These are phyloP conservation scores for Mallotus japonicus DNA, from an alignment of 441 rosid genomes.

Conservation along the genomic window DNA sequence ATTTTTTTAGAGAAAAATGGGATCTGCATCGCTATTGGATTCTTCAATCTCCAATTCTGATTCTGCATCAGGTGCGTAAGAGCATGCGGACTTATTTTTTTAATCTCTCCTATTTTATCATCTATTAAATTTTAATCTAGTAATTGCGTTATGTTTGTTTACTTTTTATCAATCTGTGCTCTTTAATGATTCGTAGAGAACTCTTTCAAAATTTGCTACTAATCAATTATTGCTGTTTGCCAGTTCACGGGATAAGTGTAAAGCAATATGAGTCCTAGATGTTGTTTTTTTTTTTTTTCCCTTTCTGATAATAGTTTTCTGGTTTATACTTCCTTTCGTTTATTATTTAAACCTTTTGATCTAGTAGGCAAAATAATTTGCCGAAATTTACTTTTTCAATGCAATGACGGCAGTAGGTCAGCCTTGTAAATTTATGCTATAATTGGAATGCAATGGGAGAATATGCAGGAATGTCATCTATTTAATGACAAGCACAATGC, in stretches of 20 bases:
- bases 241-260: neutral
- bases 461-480: neutral
- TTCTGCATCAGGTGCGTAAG: slow-evolving; percentile 9
- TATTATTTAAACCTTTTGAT: neutral
- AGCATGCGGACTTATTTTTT: neutral
- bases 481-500: no score
- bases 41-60: slow-evolving; percentile 6
- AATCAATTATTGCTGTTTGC: no score
- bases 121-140: neutral
- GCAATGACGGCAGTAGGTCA: neutral
- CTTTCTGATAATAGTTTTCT: neutral
- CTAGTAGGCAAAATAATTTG: neutral
- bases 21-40: slow-evolving; percentile 15
- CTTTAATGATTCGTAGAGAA: no score
- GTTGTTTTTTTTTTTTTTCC: no score
- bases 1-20: neutral
- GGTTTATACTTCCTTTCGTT: neutral
- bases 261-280: no score
- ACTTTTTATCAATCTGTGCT: no score
- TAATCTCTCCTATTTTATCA: neutral
- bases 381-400: neutral
- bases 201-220: no score
- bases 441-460: neutral
- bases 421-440: neutral
- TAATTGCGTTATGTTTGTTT: no score